A percentile compares a stretch with the other conserved stretches of the same genome.
phyloP scores from a whole-genome alignment of 768 basidiomycete genomes.

The Termitomyces sp. region DNA sequence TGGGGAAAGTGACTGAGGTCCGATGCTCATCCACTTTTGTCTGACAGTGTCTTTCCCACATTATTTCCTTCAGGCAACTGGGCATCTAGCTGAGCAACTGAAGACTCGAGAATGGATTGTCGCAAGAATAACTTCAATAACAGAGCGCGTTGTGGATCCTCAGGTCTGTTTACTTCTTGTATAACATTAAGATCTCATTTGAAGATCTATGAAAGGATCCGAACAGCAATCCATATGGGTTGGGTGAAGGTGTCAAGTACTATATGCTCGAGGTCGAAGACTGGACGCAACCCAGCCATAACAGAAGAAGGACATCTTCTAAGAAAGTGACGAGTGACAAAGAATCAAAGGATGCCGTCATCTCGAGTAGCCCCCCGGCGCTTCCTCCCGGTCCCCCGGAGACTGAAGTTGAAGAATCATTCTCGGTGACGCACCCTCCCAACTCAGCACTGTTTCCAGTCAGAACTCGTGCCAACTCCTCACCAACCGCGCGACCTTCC shows the following conservation, averaged over 20 bases:
- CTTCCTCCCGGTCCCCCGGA: slow-evolving; percentile 59
- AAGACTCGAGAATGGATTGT: slow-evolving; percentile 94
- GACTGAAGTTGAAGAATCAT: slow-evolving; percentile 69
- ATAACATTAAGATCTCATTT: slow-evolving; percentile 2
- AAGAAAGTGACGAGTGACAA: slow-evolving; percentile 45
- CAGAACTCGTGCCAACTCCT: slow-evolving; percentile 60
- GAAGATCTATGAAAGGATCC: slow-evolving; percentile 49
- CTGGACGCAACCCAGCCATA: slow-evolving; percentile 75
- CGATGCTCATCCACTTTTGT: slow-evolving; percentile 26
- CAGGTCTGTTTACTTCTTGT: slow-evolving; percentile 38
- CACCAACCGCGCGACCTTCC: slow-evolving; percentile 67
- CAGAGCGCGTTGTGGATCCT: slow-evolving; percentile 78
- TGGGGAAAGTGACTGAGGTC: slow-evolving; percentile 15
- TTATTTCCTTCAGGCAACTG: slow-evolving; percentile 90
- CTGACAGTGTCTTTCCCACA: slow-evolving; percentile 88
- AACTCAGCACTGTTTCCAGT: slow-evolving; percentile 62
- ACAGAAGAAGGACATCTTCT: slow-evolving; percentile 51
- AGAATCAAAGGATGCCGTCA: slow-evolving; percentile 27
- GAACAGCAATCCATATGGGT: slow-evolving; percentile 80
- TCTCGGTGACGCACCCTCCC: slow-evolving; percentile 58
- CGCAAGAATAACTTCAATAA: slow-evolving; percentile 83
- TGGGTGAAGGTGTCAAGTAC: slow-evolving; percentile 86
- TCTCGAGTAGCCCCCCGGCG: slow-evolving; percentile 29
- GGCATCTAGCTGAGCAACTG: slow-evolving; percentile 82
- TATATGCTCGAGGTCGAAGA: slow-evolving; percentile 93